Percentiles rank a stretch among this genome's conserved stretches.
These are phyloP conservation scores for Psilocybe mexicana DNA, from an alignment of 1,284 basidiomycete species.

Conservation along the genomic window DNA sequence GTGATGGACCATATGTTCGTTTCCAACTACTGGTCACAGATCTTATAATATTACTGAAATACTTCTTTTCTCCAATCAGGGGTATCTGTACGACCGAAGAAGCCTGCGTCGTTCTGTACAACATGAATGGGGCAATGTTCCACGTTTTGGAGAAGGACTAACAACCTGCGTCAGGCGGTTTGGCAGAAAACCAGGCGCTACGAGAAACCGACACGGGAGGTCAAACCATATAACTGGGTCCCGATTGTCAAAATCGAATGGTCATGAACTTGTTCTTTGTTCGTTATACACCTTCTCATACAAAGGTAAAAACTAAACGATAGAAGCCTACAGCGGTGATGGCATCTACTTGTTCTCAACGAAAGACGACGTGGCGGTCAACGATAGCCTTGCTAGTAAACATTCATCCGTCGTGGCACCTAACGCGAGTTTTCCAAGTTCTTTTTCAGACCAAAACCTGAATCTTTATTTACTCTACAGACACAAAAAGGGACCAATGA, in stretches of 20 bases:
- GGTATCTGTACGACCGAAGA: slow-evolving; percentile 87
- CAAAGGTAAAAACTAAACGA: slow-evolving; percentile 10
- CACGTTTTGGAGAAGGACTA: slow-evolving; percentile 40
- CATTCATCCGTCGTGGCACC: slow-evolving; percentile 20
- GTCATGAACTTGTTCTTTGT: slow-evolving; percentile 76
- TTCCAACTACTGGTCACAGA: background rate
- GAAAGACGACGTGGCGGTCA: slow-evolving; percentile 56
- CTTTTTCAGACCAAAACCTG: slow-evolving; percentile 20
- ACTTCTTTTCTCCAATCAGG: slow-evolving; percentile 41
- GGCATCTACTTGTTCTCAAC: slow-evolving; percentile 83
- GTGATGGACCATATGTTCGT: slow-evolving; percentile 67
- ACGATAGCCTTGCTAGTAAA: slow-evolving; percentile 19
- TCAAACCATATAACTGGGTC: slow-evolving; percentile 78
- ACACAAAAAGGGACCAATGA: background rate
- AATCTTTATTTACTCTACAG: background rate
- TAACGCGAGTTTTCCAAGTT: background rate
- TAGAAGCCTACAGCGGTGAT: slow-evolving; percentile 74
- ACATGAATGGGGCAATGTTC: slow-evolving; percentile 73
- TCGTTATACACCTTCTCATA: slow-evolving; percentile 10
- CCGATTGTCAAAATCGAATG: slow-evolving; percentile 73
- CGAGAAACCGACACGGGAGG: slow-evolving; percentile 30
- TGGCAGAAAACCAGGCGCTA: slow-evolving; percentile 50
- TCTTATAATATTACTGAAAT: background rate
- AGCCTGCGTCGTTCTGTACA: slow-evolving; percentile 66
- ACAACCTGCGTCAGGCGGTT: slow-evolving; percentile 87